A percentile compares a stretch with the other conserved stretches of the same genome.
Conservation (phyloP, 192 early-diverging fungal species). For the Gamsiella multidivaricata region DNA sequence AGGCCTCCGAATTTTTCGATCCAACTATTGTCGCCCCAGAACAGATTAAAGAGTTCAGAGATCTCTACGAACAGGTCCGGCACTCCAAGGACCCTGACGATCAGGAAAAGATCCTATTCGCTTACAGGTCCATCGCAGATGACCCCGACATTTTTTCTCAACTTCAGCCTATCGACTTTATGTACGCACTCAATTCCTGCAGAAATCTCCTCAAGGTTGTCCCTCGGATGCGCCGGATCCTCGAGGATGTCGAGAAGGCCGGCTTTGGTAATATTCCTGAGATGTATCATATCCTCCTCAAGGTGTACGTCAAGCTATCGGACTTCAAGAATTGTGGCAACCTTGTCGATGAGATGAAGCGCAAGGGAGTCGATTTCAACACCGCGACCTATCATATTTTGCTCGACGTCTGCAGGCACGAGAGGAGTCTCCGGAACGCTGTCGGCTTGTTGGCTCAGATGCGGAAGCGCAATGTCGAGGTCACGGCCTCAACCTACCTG, state of each 20-base stretch:
- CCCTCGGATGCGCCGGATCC: conserved; percentile 35
- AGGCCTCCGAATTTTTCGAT: conserved; percentile 9
- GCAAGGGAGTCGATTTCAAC: conserved; percentile 5
- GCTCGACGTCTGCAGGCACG: conserved; percentile 32
- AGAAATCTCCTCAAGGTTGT: conserved; percentile 22
- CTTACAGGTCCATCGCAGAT: conserved; percentile 33
- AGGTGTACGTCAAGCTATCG: conserved; percentile 32
- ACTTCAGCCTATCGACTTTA: conserved; percentile 46
- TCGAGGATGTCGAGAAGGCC: conserved; percentile 24
- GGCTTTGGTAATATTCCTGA: conserved; percentile 1
- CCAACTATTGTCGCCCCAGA: conserved; percentile 22
- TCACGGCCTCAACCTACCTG: conserved; percentile 30
- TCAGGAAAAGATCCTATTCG: conserved; percentile 9
- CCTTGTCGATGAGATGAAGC: conserved; percentile 19
- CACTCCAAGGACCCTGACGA: conserved; percentile 20
- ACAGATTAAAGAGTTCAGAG: conserved; percentile 20
- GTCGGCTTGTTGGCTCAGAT: conserved; percentile 20
- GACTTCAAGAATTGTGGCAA: conserved; percentile 30
- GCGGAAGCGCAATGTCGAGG: conserved; percentile 19
- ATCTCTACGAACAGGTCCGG: conserved; percentile 3
- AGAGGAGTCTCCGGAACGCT: conserved; percentile 3
- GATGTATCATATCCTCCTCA: conserved; percentile 45
- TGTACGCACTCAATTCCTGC: conserved; percentile 31
- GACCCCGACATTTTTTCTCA: conserved; percentile 15
- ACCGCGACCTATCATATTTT: conserved; percentile 38